These are phyloP conservation scores for Fusarium odoratissimum DNA, from an alignment of 2,329 filamentous ascomycete genomes.

Conservation along the genomic window DNA sequence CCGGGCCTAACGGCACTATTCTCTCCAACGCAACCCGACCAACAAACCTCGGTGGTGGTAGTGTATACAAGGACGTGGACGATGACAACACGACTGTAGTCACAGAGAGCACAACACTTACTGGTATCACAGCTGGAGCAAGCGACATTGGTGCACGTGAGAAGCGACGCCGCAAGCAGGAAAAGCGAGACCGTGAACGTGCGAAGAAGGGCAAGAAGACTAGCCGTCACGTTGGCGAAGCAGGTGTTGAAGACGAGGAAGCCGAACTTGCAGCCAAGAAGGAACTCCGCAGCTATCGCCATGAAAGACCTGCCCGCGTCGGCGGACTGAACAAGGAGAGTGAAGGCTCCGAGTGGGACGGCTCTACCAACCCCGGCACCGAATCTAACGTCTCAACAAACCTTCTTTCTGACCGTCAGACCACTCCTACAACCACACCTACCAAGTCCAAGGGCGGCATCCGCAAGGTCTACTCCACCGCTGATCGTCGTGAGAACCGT, in stretches of 20 bases:
- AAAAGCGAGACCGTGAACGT: slow-evolving; percentile 57
- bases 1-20: slow-evolving; percentile 88
- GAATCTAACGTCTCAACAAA: slow-evolving; percentile 73
- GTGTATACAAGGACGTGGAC: slow-evolving; percentile 79
- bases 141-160: slow-evolving; percentile 68
- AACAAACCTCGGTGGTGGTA: slow-evolving; percentile 88
- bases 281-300: slow-evolving; percentile 84
- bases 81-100: slow-evolving; percentile 59
- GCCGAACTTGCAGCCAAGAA: slow-evolving; percentile 73
- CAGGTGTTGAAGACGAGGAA: slow-evolving; percentile 71
- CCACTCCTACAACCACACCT: slow-evolving; percentile 66
- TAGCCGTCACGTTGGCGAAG: slow-evolving; percentile 64
- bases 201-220: slow-evolving; percentile 58
- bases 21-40: slow-evolving; percentile 84
- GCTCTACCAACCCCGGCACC: slow-evolving; percentile 71
- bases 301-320: slow-evolving; percentile 87
- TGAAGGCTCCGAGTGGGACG: slow-evolving; percentile 85
- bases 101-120: slow-evolving; percentile 60
- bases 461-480: slow-evolving; percentile 71
- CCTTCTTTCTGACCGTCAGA: slow-evolving; percentile 68
- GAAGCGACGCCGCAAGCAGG: slow-evolving; percentile 65
- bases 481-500: slow-evolving; percentile 63
- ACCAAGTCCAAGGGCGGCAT: slow-evolving; percentile 58
- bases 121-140: slow-evolving; percentile 68
- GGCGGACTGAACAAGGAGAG: slow-evolving; percentile 87